phyloP scores from a whole-genome alignment of 225 moss, liverwort and hornwort genomes.

The Physcomitrellopsis africana region DNA sequence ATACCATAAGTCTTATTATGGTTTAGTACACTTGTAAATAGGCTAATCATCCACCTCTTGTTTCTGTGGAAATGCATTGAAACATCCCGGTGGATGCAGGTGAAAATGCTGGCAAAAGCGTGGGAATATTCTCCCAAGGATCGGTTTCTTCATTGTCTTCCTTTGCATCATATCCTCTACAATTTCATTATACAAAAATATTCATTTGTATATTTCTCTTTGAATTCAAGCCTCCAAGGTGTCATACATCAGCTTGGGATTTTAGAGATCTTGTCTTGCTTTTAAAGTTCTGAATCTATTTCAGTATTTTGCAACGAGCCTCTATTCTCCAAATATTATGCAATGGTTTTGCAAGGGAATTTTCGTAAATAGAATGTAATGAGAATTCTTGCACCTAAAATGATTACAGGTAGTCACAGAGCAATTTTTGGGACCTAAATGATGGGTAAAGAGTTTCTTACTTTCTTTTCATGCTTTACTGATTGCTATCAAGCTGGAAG shows the following conservation, averaged over 20 bases:
- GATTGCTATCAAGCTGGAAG: slow-evolving; percentile 2
- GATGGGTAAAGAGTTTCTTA: background rate
- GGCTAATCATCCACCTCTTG: background rate
- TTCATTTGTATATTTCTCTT: slow-evolving; percentile 6
- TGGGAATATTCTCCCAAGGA: slow-evolving; percentile 81
- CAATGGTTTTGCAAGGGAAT: background rate
- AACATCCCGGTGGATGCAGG: slow-evolving; percentile 49
- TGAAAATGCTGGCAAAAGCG: slow-evolving; percentile 75
- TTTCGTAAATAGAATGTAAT: background rate
- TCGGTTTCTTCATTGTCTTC: slow-evolving; percentile 88
- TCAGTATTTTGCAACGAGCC: background rate
- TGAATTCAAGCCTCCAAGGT: slow-evolving; percentile 19
- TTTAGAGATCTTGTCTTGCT: background rate
- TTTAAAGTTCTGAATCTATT: slow-evolving; percentile 11
- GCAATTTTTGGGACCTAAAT: slow-evolving; percentile 9
- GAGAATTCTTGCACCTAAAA: slow-evolving; percentile 10
- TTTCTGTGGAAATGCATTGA: slow-evolving; percentile 20
- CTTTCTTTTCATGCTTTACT: background rate
- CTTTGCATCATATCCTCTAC: slow-evolving; percentile 85
- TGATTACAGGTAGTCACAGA: slow-evolving; percentile 3
- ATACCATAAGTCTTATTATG: background rate
- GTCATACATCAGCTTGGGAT: slow-evolving; percentile 12
- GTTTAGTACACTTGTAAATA: slow-evolving; percentile 18
- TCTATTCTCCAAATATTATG: background rate
- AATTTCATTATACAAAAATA: background rate